These are phyloP conservation scores for Davidsoniella neocaledoniae DNA, from an alignment of 2,329 filamentous ascomycete species.

Conservation along the genomic window DNA sequence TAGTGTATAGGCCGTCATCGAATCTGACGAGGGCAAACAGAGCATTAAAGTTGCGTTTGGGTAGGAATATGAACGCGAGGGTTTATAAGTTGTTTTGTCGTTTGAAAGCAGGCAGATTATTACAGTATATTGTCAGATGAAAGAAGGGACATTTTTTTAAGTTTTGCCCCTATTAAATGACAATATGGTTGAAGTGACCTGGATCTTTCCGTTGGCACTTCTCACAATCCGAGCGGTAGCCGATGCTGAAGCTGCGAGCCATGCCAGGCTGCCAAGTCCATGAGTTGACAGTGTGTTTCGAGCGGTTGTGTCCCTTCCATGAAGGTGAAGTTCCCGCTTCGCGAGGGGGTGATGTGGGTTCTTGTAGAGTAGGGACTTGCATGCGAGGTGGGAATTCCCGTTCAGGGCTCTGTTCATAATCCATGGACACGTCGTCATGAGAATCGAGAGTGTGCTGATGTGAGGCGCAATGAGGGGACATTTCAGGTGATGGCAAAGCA, in stretches of 20 bases:
- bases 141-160: slow-evolving; percentile 10
- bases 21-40: too few relatives aligned
- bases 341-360: slow-evolving; percentile 22
- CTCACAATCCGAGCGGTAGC: slow-evolving; percentile 60
- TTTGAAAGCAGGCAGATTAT: background rate
- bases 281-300: slow-evolving; percentile 41
- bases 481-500: slow-evolving; percentile 18
- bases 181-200: slow-evolving; percentile 68
- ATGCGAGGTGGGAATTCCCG: slow-evolving; percentile 8
- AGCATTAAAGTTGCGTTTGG: too few relatives aligned
- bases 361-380: slow-evolving; percentile 14
- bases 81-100: too few relatives aligned
- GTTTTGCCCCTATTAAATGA: slow-evolving; percentile 30
- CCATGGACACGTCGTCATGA: slow-evolving; percentile 15
- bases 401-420: slow-evolving; percentile 11
- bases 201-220: slow-evolving; percentile 61
- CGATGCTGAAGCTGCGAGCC: slow-evolving; percentile 62
- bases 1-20: background rate
- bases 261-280: slow-evolving; percentile 46
- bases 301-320: slow-evolving; percentile 39
- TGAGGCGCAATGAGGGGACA: slow-evolving; percentile 20
- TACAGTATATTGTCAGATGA: too few relatives aligned
- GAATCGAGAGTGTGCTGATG: slow-evolving; percentile 15
- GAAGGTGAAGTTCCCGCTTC: slow-evolving; percentile 23
- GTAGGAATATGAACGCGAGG: too few relatives aligned